Percentiles rank a stretch among this genome's conserved stretches.
These are phyloP conservation scores for Termitomyces eurrhizus DNA, from an alignment of 768 basidiomycete genomes.

Conservation along the genomic window DNA sequence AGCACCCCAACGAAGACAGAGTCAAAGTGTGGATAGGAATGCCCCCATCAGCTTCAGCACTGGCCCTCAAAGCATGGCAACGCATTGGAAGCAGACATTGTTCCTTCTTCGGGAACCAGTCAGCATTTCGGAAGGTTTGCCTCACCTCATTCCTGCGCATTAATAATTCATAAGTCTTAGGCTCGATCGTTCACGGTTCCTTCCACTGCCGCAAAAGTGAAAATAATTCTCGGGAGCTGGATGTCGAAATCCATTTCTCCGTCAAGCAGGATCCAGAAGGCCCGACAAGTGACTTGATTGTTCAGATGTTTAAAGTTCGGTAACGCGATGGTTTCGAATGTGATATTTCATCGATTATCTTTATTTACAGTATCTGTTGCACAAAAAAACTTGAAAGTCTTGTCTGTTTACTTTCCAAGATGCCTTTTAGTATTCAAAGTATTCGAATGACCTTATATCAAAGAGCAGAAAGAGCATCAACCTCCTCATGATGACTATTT, in stretches of 20 bases:
- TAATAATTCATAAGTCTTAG: slow-evolving; percentile 33
- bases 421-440: background rate
- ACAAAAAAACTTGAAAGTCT: background rate
- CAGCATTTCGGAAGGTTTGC: slow-evolving; percentile 66
- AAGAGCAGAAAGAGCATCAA: background rate
- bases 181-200: slow-evolving; percentile 68
- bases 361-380: background rate
- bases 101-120: slow-evolving; percentile 85
- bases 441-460: background rate
- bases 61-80: slow-evolving; percentile 79
- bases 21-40: slow-evolving; percentile 44
- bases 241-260: slow-evolving; percentile 86
- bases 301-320: slow-evolving; percentile 79
- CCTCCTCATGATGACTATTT: background rate
- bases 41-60: slow-evolving; percentile 82
- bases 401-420: background rate
- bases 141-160: background rate
- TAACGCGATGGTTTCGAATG: slow-evolving; percentile 25
- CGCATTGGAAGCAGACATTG: slow-evolving; percentile 96
- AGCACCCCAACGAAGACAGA: slow-evolving; percentile 55
- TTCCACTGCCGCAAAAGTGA: slow-evolving; percentile 82
- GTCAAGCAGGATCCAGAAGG: slow-evolving; percentile 39
- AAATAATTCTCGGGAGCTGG: slow-evolving; percentile 80
- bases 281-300: slow-evolving; percentile 38
- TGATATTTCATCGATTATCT: slow-evolving; percentile 1